Evolutionary conservation across 169 alveolate species (phyloP), one percentile per base, ranked within the genome.

Genomic region (Plasmodium berghei): DNA sequence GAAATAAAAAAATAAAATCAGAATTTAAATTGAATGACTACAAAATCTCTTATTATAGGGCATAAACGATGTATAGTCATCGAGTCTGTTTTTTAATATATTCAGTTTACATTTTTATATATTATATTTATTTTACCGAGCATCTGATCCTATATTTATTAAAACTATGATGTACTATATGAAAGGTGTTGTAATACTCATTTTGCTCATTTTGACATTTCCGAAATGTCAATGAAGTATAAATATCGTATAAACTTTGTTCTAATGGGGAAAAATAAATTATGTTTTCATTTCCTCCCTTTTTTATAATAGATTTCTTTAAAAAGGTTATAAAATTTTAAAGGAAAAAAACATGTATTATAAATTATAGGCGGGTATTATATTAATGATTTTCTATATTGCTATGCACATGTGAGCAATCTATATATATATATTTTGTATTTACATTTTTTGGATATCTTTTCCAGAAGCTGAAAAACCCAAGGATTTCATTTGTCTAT

Each of bases 111-210:
- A 14, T 58, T 28, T 74, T 48, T 34, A 45, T 18, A 73, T 74
- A 54, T 3, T 49, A 14, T 52, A 34, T 52, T 24, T 45, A 42
- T 34, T 18, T 71, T 80, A 80, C 90, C 72, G 75, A 20, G 24
- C 85, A 80, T 67, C 90, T 80, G 56, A 80, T 64, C 71, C 66
- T 62, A 49, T 80, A 80, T 72, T 67, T 80, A 40, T 80, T 55
- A 45, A 67, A 67, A 34, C 80, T 80, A 24, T 67, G 72, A 14
- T 80, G 85, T 12, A 80, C 61, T 54, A 80, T 62, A 42, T 77
- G 67, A 54, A 77, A 49, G 52, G 66, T 64, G 64, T 77, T 77
- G 77, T 77, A 77, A 58, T 77, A 63, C n/a, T 77, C 28, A n/a
- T 54, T 46, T 16, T 77, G 34, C 28, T 77, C 69, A 77, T 77